A percentile compares a stretch with the other conserved stretches of the same genome.
Evolutionary conservation across 2,329 filamentous ascomycete genomes (phyloP).

Genomic region (Epichloe scottii): DNA sequence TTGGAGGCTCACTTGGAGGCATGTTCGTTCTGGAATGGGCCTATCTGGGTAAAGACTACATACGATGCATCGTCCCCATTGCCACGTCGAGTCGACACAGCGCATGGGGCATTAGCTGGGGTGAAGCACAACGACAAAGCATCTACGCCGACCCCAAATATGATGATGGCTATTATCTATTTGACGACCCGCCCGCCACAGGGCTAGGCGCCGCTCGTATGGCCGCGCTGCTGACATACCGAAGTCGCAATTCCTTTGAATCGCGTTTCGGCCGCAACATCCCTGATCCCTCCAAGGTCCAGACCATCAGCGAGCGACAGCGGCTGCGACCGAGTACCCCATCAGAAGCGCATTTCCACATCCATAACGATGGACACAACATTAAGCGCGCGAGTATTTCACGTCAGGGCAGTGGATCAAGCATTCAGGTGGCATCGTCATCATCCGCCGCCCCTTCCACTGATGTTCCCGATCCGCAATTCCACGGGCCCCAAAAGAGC

Average conservation of each 20-base stretch:
- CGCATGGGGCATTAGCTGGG: slow-evolving; percentile 86
- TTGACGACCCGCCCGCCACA: slow-evolving; percentile 72
- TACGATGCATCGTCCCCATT: slow-evolving; percentile 68
- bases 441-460: slow-evolving; percentile 7
- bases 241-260: slow-evolving; percentile 94
- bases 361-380: slow-evolving; percentile 72
- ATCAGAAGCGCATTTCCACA: slow-evolving; percentile 62
- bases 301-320: slow-evolving; percentile 64
- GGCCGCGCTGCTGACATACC: slow-evolving; percentile 90
- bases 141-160: slow-evolving; percentile 99
- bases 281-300: slow-evolving; percentile 70
- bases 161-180: slow-evolving; percentile 88
- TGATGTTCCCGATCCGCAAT: slow-evolving; percentile 46
- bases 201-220: slow-evolving; percentile 91
- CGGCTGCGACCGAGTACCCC: slow-evolving; percentile 46
- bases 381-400: slow-evolving; percentile 42
- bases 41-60: slow-evolving; percentile 79
- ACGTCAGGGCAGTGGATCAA: slow-evolving; percentile 28
- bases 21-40: slow-evolving; percentile 90
- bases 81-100: slow-evolving; percentile 76
- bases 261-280: slow-evolving; percentile 87
- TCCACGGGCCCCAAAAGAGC: slow-evolving; percentile 41
- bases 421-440: slow-evolving; percentile 11
- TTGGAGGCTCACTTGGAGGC: slow-evolving; percentile 77
- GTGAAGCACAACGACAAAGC: slow-evolving; percentile 76